Conservation (phyloP, 305 asterid species). For the Fraxinus xanthoxyloides region DNA sequence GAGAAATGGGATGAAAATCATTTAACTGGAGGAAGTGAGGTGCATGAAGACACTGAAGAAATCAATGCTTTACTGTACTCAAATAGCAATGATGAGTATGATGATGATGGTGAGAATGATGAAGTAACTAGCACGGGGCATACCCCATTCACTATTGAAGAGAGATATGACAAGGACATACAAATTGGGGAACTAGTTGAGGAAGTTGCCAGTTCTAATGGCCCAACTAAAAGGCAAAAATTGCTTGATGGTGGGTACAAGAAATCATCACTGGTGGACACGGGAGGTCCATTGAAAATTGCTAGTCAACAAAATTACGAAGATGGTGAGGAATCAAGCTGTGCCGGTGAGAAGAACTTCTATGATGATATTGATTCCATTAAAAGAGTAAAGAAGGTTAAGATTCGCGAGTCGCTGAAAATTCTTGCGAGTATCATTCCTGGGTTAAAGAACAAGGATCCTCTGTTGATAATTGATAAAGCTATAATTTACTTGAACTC, state of each 20-base stretch:
- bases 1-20: conserved; percentile 38
- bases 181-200: conserved; percentile 33
- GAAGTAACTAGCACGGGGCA: conserved; percentile 68
- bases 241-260: conserved; percentile 57
- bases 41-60: conserved; percentile 68
- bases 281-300: conserved; percentile 21
- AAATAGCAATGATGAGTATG: conserved; percentile 42
- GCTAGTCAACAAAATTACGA: conserved; percentile 19
- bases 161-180: conserved; percentile 20
- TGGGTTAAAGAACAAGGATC: conserved; percentile 44
- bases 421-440: conserved; percentile 55
- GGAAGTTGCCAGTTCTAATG: conserved; percentile 59
- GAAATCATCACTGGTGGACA: conserved; percentile 40
- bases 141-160: conserved; percentile 26
- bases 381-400: conserved; percentile 39
- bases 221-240: conserved; percentile 61
- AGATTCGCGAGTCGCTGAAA: conserved; percentile 43
- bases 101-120: conserved; percentile 43
- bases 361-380: conserved; percentile 25
- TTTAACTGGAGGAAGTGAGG: conserved; percentile 43
- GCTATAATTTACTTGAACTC: conserved; percentile 60
- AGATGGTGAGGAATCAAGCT: conserved; percentile 34
- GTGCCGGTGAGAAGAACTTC: conserved; percentile 17
- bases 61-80: conserved; percentile 76
- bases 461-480: conserved; percentile 59